phyloP scores from a whole-genome alignment of 202 grass and related monocot species.

The Tripidium arundinaceum region DNA sequence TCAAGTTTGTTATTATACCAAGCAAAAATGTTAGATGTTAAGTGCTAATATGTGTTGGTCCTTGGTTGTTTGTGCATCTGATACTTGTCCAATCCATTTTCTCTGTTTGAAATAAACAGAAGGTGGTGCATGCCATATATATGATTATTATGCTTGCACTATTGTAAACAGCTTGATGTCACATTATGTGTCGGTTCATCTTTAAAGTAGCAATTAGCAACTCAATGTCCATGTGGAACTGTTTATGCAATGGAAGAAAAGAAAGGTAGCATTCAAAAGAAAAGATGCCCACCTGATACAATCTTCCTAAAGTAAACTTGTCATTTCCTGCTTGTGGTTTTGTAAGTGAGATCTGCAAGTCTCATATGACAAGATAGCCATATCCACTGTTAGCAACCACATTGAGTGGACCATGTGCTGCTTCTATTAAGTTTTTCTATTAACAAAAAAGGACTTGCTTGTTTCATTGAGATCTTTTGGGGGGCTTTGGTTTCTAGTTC shows the following conservation, averaged over 20 bases:
- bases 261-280: conserved; percentile 53
- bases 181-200: background rate
- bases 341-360: conserved; percentile 41
- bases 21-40: background rate
- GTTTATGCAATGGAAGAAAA: conserved; percentile 46
- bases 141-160: conserved; percentile 1
- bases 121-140: background rate
- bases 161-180: background rate
- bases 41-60: background rate
- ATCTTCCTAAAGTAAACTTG: conserved; percentile 53
- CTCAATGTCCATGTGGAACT: background rate
- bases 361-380: conserved; percentile 48
- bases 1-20: background rate
- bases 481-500: background rate
- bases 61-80: conserved; percentile 16
- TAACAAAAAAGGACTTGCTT: background rate
- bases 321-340: conserved; percentile 59
- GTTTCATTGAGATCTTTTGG: background rate
- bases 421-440: background rate
- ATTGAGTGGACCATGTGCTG: background rate
- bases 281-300: conserved; percentile 52
- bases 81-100: background rate
- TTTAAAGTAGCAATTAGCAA: conserved; percentile 10
- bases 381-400: background rate
- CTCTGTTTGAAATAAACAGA: conserved; percentile 11